Base-by-base conservation (phyloP, 2,329 filamentous ascomycete genomes). In the Teratosphaeriaceae sp. region DNA sequence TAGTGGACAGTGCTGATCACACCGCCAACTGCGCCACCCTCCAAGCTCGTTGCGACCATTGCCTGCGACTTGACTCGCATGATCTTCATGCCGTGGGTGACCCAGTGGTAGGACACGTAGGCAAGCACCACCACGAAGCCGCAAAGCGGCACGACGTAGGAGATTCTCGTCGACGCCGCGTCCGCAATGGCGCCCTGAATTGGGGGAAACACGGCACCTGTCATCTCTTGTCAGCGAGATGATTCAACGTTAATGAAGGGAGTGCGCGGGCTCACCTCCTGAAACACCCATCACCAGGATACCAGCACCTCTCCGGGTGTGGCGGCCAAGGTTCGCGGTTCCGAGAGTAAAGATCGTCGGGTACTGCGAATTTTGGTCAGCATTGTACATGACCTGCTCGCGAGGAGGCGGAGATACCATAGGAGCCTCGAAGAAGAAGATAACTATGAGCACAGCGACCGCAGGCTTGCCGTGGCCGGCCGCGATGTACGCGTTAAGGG, bases 81-180 rank as follows among this genome's bases (percentile, higher is more conserved):
- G 44, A 65, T 43, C 42, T 56, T 52, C 42, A 60, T 52, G 45
- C 60, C 60, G 36, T 61, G 56, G 41, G 49, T 40, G 40, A 45
- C 47, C 62, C 62, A 65, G 55, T 61, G 57, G 48, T 49, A 55
- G 18, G 44, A 45, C 30, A 57, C 58, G 53, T 63, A 65, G n/a
- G 38, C 54, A 18, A 65, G 54, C 13, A 64, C 69, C 34, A 65
- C 63, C 24, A 65, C 43, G 54, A 71, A 71, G 18, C 67, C 68
- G 40, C 67, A 59, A 12, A 70, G 56, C 4, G 69, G 68, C 1
- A 70, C 67, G 19, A 71, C 42, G 54, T 70, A 71, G 12, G 65
- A 69, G 54, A 68, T 66, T 4, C 65, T 53, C 20, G 65, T 70
- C 42, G 51, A 56, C 33, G 55, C 62, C 5, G 62, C 51, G 47